Base-by-base conservation (phyloP, 495 filamentous ascomycete species). In the Xylaria longipes region DNA sequence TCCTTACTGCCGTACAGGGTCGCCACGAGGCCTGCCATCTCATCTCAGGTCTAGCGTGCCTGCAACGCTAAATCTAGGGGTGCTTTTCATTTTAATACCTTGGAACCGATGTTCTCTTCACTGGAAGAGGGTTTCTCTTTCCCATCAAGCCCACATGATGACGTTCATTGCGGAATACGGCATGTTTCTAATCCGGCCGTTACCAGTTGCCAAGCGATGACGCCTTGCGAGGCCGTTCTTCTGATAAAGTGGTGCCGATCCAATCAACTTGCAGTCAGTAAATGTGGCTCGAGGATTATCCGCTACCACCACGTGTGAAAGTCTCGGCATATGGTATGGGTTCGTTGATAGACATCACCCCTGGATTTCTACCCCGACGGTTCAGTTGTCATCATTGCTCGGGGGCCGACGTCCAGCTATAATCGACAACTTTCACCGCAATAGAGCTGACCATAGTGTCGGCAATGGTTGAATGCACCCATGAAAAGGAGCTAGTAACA, bases 21-120 rank as follows among this genome's bases (percentile, higher is more conserved):
- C 65, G 48, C 65, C 65, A 67, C 65, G 65, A 67, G 65, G 65
- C 43, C 65, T 39, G 48, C 65, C 65, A 67, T 67, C 43, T 56
- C 64, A 27, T 56, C 46, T 25, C 48, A 48, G 48, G 25, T 67
- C 5, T 62, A 56, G 65, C 48, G 33, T n/a, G 27, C 15, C 46
- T n/a, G 31, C 31, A 22, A 54, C 65, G 65, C 65, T 43, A 56
- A 29, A 67, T 31, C 65, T n/a, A 65, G 63, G 65, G 65, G 4
- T 54, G 17, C 33, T 29, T 8, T 60, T 37, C 57, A 37, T 60
- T 60, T 37, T 37, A 35, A 37, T 60, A 22, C 12, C 57, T 37
- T 37, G n/a, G 33, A 37, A 11, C 33, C 33, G 25, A 60, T 37
- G 11, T 60, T 60, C 8, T 22, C 29, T 39, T 3, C 5, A 5